phyloP scores from a whole-genome alignment of 805 yeast species.

The Hanseniaspora jakobsenii region DNA sequence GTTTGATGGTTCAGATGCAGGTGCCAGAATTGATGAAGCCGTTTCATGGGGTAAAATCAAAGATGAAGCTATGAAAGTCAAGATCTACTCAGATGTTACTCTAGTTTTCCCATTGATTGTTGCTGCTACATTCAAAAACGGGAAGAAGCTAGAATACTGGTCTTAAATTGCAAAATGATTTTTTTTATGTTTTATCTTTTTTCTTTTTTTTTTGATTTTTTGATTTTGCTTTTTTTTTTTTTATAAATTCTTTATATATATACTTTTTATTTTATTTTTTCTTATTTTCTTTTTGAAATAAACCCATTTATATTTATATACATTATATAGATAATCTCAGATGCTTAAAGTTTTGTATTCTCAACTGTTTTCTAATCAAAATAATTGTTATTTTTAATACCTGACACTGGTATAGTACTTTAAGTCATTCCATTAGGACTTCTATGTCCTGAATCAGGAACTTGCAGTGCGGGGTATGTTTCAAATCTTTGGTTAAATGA shows the following conservation, averaged over 20 bases:
- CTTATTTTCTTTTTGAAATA: too few relatives aligned
- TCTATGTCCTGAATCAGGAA: too few relatives aligned
- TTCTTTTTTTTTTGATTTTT: conserved; percentile 17
- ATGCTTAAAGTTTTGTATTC: too few relatives aligned
- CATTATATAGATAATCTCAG: too few relatives aligned
- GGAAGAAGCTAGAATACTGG: conserved; percentile 24
- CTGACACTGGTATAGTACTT: too few relatives aligned
- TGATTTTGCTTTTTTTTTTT: background rate
- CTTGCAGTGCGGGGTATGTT: too few relatives aligned
- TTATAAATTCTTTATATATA: conserved; percentile 41
- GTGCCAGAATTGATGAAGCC: conserved; percentile 98
- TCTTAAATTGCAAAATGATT: conserved; percentile 34
- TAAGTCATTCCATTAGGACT: too few relatives aligned
- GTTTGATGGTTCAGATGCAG: conserved; percentile 97
- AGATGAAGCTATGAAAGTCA: conserved; percentile 81
- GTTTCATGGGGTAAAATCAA: conserved; percentile 98
- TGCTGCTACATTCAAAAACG: conserved; percentile 89
- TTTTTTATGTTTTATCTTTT: conserved; percentile 27
- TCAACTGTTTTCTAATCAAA: too few relatives aligned
- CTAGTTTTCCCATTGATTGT: conserved; percentile 91
- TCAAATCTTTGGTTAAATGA: too few relatives aligned
- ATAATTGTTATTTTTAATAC: too few relatives aligned
- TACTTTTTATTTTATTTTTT: conserved; percentile 25
- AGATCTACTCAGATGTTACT: conserved; percentile 91
- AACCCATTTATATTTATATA: too few relatives aligned